Conservation (phyloP, 2,329 filamentous ascomycete genomes). For the Leptographium wingfieldii region DNA sequence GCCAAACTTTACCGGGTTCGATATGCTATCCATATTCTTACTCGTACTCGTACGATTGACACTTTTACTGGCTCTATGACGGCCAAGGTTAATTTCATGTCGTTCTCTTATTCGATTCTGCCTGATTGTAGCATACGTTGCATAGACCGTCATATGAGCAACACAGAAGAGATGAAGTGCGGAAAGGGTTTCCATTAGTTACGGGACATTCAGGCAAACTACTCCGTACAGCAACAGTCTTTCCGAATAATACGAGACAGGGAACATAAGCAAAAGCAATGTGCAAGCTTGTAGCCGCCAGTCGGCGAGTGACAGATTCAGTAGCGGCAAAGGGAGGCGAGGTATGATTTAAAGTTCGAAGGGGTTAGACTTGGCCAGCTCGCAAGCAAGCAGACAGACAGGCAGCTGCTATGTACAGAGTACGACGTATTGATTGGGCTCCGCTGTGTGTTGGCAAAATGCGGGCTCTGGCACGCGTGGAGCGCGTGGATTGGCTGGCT, state of each 20-base stretch:
- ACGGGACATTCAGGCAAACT: too few relatives aligned
- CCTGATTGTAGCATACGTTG: too few relatives aligned
- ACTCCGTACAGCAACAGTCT: too few relatives aligned
- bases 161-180: too few relatives aligned
- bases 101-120: too few relatives aligned
- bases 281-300: too few relatives aligned
- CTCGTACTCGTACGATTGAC: background rate
- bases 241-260: background rate
- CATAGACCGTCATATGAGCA: too few relatives aligned
- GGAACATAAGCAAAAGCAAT: too few relatives aligned
- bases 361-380: background rate
- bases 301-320: too few relatives aligned
- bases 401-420: background rate
- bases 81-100: background rate
- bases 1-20: background rate
- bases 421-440: background rate
- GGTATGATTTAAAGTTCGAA: too few relatives aligned
- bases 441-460: conserved; percentile 10
- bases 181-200: too few relatives aligned
- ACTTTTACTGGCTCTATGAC: background rate
- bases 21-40: background rate
- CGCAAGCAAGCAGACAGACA: background rate
- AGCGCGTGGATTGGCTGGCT: conserved; percentile 10
- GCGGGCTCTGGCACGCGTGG: conserved; percentile 8
- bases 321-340: too few relatives aligned